phyloP scores from a whole-genome alignment of 257 asterid species.

The Solanum rostratum region DNA sequence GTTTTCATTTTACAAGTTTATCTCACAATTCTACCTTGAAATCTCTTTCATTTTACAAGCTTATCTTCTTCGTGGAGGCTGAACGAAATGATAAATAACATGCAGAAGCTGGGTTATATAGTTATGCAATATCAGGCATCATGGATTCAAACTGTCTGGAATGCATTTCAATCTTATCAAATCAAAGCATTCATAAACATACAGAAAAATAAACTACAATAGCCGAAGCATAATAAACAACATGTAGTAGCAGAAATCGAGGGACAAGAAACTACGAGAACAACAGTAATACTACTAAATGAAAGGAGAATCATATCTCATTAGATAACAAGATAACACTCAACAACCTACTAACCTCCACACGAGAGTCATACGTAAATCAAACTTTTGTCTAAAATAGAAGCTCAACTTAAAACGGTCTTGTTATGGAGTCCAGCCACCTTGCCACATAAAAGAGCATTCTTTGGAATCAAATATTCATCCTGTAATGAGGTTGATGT shows the following conservation, averaged over 20 bases:
- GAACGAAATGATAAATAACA: no score
- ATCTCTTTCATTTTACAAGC: no score
- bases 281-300: background rate
- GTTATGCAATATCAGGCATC: no score
- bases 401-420: constrained; percentile 21
- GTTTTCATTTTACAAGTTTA: no score
- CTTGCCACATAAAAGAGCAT: constrained; percentile 61
- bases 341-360: background rate
- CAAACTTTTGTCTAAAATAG: background rate
- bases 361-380: background rate
- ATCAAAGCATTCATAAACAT: no score
- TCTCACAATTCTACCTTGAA: no score
- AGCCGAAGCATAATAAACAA: background rate
- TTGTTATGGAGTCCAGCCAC: constrained; percentile 37
- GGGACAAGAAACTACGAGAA: background rate
- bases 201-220: background rate
- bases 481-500: constrained; percentile 52
- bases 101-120: no score
- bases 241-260: background rate
- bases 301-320: background rate
- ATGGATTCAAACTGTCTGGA: no score
- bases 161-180: no score
- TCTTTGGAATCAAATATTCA: constrained; percentile 51
- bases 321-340: background rate
- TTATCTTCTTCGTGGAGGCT: no score